phyloP scores from a whole-genome alignment of 441 rosid genomes.

The Theobroma grandiflorum region DNA sequence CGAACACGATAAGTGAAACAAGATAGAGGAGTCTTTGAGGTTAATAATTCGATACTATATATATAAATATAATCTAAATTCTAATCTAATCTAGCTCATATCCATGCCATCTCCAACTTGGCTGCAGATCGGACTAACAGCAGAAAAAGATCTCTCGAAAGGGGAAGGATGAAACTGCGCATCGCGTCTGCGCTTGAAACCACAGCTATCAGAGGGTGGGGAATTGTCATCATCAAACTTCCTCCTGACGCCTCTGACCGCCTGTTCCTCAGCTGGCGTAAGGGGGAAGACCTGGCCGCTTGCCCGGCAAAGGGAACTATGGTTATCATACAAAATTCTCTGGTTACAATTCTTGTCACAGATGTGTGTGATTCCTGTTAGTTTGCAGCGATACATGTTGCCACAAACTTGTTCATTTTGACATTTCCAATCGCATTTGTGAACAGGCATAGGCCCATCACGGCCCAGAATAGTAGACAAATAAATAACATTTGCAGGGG shows the following conservation, averaged over 20 bases:
- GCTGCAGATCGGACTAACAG: constrained; percentile 91
- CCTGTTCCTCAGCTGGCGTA: constrained; percentile 78
- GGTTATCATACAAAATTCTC: constrained; percentile 95
- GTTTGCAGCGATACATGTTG: constrained; percentile 89
- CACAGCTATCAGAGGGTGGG: constrained; percentile 66
- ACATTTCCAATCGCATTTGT: constrained; percentile 95
- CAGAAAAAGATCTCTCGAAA: constrained; percentile 88
- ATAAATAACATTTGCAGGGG: constrained; percentile 83
- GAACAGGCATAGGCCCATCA: constrained; percentile 67
- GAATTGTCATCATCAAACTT: constrained; percentile 81
- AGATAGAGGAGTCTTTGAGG: constrained; percentile 40
- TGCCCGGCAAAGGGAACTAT: constrained; percentile 86
- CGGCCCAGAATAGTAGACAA: constrained; percentile 86
- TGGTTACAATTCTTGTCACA: constrained; percentile 99
- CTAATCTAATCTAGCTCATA: constrained; percentile 64
- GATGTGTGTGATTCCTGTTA: constrained; percentile 90
- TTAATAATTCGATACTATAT: constrained; percentile 17
- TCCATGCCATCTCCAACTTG: constrained; percentile 96
- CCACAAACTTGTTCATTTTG: constrained; percentile 87
- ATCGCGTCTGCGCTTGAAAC: constrained; percentile 86
- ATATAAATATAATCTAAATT: not conserved
- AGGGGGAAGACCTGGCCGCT: constrained; percentile 85
- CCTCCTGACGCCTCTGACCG: constrained; percentile 91
- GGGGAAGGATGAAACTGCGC: constrained; percentile 84
- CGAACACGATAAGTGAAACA: constrained; percentile 39